Conservation (phyloP, 306 rosid genomes). For the Lagenaria siceraria region DNA sequence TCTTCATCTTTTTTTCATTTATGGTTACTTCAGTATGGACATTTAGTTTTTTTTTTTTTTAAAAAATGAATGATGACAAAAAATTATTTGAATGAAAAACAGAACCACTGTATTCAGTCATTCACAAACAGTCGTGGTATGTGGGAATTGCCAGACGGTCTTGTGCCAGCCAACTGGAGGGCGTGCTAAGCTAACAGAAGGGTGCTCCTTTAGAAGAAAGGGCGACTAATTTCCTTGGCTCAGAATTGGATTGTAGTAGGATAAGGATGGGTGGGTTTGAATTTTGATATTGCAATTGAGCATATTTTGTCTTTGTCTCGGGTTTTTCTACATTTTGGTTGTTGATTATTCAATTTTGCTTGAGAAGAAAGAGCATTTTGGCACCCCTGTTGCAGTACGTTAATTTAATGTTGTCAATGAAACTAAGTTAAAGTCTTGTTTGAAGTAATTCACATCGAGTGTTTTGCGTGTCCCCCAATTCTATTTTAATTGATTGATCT, state of each 20-base stretch:
- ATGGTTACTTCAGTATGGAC: too few relatives aligned
- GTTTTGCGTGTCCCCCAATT: not conserved
- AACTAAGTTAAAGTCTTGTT: not conserved
- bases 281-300: slow-evolving; percentile 7
- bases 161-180: slow-evolving; percentile 47
- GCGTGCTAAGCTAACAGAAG: slow-evolving; percentile 35
- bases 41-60: too few relatives aligned
- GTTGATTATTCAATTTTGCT: slow-evolving; percentile 6
- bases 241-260: not conserved
- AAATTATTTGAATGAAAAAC: not conserved
- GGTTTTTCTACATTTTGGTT: not conserved
- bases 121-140: slow-evolving; percentile 38
- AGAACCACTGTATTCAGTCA: slow-evolving; percentile 41
- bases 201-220: slow-evolving; percentile 36
- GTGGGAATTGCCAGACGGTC: slow-evolving; percentile 39
- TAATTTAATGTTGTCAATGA: not conserved
- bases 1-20: not conserved
- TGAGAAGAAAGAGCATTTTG: slow-evolving; percentile 6
- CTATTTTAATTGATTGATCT: not conserved
- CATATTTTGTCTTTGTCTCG: slow-evolving; percentile 1
- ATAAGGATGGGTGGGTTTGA: not conserved
- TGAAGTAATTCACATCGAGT: not conserved
- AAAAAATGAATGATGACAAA: not conserved
- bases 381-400: not conserved
- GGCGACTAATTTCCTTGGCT: slow-evolving; percentile 15